Percentiles rank a stretch among this genome's conserved stretches.
These are phyloP conservation scores for Euphorbia tirucalli DNA, from an alignment of 345 rosid genomes.

Conservation along the genomic window DNA sequence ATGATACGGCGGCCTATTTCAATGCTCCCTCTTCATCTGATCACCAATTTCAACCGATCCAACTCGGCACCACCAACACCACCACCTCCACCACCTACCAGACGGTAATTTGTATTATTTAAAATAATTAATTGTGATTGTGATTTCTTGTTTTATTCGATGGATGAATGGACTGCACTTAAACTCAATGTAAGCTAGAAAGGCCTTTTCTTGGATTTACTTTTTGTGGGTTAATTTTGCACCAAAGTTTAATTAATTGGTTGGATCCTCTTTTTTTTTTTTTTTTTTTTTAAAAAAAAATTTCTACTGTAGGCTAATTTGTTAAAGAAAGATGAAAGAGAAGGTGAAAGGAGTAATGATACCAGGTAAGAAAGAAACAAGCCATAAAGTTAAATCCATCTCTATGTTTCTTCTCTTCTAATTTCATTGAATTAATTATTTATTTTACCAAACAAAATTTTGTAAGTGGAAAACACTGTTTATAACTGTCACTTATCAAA, in stretches of 20 bases:
- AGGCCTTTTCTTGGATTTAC: neutral
- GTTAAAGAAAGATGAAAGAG: conserved; percentile 19
- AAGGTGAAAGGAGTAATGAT: conserved; percentile 39
- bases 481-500: conserved; percentile 29
- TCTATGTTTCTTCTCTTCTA: conserved; percentile 37
- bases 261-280: neutral
- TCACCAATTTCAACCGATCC: conserved; percentile 45
- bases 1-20: neutral
- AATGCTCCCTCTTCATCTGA: conserved; percentile 34
- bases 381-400: conserved; percentile 17
- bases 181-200: conserved; percentile 20
- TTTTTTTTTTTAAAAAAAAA: too few species aligned
- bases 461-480: conserved; percentile 55
- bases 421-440: conserved; percentile 29
- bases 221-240: conserved; percentile 28
- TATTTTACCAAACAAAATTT: conserved; percentile 34
- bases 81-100: too few species aligned
- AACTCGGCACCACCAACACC: conserved; percentile 7
- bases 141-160: neutral
- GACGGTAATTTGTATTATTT: neutral
- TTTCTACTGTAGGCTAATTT: conserved; percentile 25
- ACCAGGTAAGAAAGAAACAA: conserved; percentile 50
- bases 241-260: conserved; percentile 22
- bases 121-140: too few species aligned
- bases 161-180: conserved; percentile 39